phyloP scores from a whole-genome alignment of 768 basidiomycete genomes.

The Leccinum sublutescens region DNA sequence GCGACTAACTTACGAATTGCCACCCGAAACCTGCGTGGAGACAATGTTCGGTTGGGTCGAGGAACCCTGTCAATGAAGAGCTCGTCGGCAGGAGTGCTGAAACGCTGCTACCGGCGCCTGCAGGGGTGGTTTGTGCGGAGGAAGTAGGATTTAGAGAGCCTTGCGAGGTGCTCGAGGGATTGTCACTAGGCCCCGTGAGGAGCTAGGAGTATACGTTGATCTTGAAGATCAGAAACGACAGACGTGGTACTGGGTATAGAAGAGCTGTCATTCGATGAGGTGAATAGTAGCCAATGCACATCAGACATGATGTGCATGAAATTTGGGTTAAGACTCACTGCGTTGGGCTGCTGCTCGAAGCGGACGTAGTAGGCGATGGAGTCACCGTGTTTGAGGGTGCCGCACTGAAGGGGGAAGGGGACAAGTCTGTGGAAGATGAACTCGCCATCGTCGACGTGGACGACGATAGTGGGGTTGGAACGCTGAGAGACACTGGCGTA shows the following conservation, averaged over 20 bases:
- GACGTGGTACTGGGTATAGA: neutral
- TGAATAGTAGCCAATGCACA: neutral
- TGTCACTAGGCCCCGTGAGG: neutral
- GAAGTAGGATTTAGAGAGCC: neutral
- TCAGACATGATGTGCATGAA: neutral
- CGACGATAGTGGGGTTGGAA: neutral
- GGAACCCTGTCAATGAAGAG: slow-evolving; percentile 38
- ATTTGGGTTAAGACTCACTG: neutral
- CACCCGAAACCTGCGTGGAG: slow-evolving; percentile 40
- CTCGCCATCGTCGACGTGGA: neutral
- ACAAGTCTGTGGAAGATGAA: neutral
- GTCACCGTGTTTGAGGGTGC: neutral
- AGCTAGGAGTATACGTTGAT: neutral
- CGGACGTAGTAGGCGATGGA: neutral
- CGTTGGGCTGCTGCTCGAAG: neutral
- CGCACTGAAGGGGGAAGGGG: neutral
- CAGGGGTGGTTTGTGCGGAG: slow-evolving; percentile 36
- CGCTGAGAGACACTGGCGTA: neutral
- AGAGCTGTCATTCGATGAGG: neutral
- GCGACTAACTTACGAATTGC: slow-evolving; percentile 26
- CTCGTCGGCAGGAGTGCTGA: slow-evolving; percentile 39
- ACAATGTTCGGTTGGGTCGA: slow-evolving; percentile 45
- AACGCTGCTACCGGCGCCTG: slow-evolving; percentile 37
- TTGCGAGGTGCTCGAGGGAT: neutral
- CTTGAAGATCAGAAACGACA: slow-evolving; percentile 1